Evolutionary conservation across 352 stramenopile species (phyloP).

Genomic region (Phytophthora agathidicida): DNA sequence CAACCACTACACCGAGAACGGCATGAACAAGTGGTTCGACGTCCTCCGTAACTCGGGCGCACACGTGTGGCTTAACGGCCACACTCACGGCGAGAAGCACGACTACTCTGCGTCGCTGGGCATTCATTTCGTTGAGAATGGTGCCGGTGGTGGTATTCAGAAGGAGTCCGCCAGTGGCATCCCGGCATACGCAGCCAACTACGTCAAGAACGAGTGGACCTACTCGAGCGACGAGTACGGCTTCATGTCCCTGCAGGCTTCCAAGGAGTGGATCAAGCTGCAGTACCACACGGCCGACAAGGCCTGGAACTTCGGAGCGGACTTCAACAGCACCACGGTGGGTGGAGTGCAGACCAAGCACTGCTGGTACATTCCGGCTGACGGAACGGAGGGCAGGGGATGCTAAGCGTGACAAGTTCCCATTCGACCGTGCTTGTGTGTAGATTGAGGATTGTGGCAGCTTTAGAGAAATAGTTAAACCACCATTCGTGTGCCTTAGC

Average conservation of each 20-base stretch:
- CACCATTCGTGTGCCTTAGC: too few species aligned
- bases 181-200: constrained; percentile 7
- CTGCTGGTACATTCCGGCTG: constrained; percentile 28
- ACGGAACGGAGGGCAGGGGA: constrained; percentile 13
- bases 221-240: constrained; percentile 22
- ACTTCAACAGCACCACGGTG: constrained; percentile 14
- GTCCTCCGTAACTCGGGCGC: constrained; percentile 8
- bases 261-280: constrained; percentile 20
- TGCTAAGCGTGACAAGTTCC: too few species aligned
- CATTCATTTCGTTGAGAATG: constrained; percentile 27
- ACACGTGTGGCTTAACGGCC: constrained; percentile 18
- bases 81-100: constrained; percentile 30
- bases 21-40: constrained; percentile 32
- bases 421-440: too few species aligned
- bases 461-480: too few species aligned
- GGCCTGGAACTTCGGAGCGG: constrained; percentile 10
- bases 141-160: constrained; percentile 24
- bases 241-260: constrained; percentile 25
- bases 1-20: constrained; percentile 19
- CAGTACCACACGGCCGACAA: constrained; percentile 25
- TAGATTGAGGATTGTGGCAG: too few species aligned
- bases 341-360: constrained; percentile 19
- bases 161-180: constrained; percentile 26
- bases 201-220: constrained; percentile 19
- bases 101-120: constrained; percentile 18